Evolutionary conservation across 768 basidiomycete species (phyloP), one percentile per base, ranked within the genome.

Genomic region (Rhodocollybia butyracea): DNA sequence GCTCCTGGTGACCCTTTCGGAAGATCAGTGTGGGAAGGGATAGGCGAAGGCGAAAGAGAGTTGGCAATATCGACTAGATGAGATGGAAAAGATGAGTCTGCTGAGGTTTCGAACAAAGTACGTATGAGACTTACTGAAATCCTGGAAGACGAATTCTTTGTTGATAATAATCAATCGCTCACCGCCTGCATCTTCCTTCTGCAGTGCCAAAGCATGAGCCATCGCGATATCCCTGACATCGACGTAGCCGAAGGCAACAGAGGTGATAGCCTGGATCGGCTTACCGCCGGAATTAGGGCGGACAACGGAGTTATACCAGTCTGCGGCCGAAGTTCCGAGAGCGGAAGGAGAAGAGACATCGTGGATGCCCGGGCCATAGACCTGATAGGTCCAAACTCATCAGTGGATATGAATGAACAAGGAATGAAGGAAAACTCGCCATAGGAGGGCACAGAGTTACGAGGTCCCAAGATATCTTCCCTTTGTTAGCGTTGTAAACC

Each of bases 181-280:
- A 1, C 80, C 81, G 3, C 75, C 74, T 0, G 83, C 83, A 8
- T 74, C 74, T 4, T 70, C 68, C 21, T 68, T 76, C 48, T 73
- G 70, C 11, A 88, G 68, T 3, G 83, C 80, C 3, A 66, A 64
- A 1, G 75, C 72, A 60, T 88, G 85, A 0, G 79, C 83, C 15
- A 70, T 65, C 0, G 79, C 83, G 30, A 81, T 63, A 60, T 84
- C 80, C 17, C 76, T 72, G 2, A 81, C 78, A 51, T 82, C 76
- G 22, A 79, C 55, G 70, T 72, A 79, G 30, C 59, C 59, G 1
- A 62, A 59, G 5, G 68, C 66, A 17, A 60, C 54, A 17, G 61
- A 53, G 22, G 61, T 61, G 31, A 67, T 57, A 30, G 61, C 54
- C 30, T 67, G 64, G 32, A 68, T 65, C 11, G 67, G 60, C 27